Percentiles rank a stretch among this genome's conserved stretches.
Conservation (phyloP, 2,329 filamentous ascomycete species). For the Alternaria sp. region DNA sequence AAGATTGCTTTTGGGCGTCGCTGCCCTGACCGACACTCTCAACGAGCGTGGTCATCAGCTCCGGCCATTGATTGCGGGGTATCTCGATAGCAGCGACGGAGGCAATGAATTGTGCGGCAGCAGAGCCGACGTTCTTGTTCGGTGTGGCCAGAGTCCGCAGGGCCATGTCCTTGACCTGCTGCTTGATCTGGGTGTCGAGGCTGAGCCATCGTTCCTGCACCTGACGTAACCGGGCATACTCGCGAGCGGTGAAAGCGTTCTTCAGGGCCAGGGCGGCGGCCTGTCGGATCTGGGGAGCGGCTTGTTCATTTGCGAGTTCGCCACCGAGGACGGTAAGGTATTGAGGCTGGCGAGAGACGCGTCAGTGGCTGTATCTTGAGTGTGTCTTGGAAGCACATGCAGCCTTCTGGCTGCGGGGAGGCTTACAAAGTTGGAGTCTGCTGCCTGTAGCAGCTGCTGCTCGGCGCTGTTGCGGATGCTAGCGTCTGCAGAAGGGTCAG, state of each 20-base stretch:
- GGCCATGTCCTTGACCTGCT: constrained; percentile 86
- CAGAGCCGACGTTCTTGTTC: constrained; percentile 83
- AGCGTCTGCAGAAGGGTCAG: constrained; percentile 72
- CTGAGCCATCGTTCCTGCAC: constrained; percentile 93
- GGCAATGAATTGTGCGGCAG: constrained; percentile 92
- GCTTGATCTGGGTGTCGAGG: constrained; percentile 82
- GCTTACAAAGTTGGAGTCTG: constrained; percentile 95
- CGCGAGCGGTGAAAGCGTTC: constrained; percentile 96
- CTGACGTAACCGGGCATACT: constrained; percentile 84
- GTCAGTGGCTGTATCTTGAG: constrained; percentile 43
- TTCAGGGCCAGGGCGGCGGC: constrained; percentile 96
- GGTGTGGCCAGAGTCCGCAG: constrained; percentile 83
- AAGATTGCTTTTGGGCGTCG: constrained; percentile 91
- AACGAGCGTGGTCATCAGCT: constrained; percentile 87
- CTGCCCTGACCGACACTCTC: constrained; percentile 89
- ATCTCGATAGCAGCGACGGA: constrained; percentile 95
- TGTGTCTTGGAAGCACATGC: constrained; percentile 21
- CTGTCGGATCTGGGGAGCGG: constrained; percentile 83
- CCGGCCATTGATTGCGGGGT: constrained; percentile 89
- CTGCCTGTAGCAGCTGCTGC: constrained; percentile 90
- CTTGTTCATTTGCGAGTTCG: constrained; percentile 90
- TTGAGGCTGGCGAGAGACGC: constrained; percentile 69
- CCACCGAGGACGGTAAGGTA: constrained; percentile 86
- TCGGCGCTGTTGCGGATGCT: constrained; percentile 89
- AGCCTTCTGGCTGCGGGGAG: constrained; percentile 39